Conservation (phyloP, 768 basidiomycete species). For the Mrakia blollopis region DNA sequence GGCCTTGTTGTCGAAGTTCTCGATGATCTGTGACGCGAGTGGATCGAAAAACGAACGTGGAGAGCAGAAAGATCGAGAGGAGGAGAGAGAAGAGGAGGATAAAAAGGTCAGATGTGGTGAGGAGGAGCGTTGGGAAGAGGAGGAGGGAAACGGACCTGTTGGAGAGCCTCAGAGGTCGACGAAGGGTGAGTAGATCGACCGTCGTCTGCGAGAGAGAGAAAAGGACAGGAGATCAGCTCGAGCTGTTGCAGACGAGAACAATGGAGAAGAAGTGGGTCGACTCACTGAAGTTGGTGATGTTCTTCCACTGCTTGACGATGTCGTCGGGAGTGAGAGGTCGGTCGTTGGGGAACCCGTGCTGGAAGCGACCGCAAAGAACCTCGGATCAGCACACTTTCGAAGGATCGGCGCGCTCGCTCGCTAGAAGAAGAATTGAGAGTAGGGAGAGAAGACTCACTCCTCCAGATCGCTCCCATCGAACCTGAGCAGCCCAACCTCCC, state of each 20-base stretch:
- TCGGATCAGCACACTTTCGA: background rate
- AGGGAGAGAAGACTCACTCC: conserved; percentile 55
- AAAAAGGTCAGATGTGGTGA: background rate
- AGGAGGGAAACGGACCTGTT: conserved; percentile 52
- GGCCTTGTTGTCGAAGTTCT: conserved; percentile 55
- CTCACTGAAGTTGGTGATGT: conserved; percentile 78
- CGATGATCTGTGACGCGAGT: conserved; percentile 48
- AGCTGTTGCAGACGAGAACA: too few relatives aligned
- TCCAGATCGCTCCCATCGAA: conserved; percentile 85
- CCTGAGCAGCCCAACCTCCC: conserved; percentile 87
- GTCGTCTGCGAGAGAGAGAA: conserved; percentile 54
- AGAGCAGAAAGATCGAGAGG: background rate
- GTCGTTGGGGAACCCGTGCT: conserved; percentile 64
- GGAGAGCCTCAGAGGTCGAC: conserved; percentile 67
- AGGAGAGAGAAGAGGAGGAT: background rate
- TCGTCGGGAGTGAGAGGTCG: conserved; percentile 72
- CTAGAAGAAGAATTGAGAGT: background rate
- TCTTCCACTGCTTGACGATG: conserved; percentile 69
- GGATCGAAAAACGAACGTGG: too few relatives aligned
- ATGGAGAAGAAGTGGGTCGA: conserved; percentile 17
- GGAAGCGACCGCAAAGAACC: background rate
- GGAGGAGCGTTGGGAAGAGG: background rate
- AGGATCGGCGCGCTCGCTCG: background rate
- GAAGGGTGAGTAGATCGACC: conserved; percentile 76
- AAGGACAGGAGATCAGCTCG: background rate